Percentiles rank a stretch among this genome's conserved stretches.
phyloP scores from a whole-genome alignment of 169 alveolate species.

The Plasmodium reichenowi region DNA sequence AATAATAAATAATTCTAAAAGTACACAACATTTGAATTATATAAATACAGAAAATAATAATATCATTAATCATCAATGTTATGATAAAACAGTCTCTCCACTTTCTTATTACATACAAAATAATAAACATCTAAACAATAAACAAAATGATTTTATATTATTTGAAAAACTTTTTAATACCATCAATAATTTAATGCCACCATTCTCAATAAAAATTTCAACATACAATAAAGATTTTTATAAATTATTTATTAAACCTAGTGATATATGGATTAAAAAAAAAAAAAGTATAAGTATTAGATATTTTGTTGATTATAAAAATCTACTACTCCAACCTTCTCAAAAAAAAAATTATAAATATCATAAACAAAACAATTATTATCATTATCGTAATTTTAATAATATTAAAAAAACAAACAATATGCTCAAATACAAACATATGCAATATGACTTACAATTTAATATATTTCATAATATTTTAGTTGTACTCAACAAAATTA shows the following conservation, averaged over 20 bases:
- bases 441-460: neutral
- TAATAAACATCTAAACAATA: conserved; percentile 3
- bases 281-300: conserved; percentile 63
- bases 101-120: neutral
- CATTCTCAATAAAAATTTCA: conserved; percentile 52
- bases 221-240: conserved; percentile 48
- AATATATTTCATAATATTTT: conserved; percentile 21
- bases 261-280: conserved; percentile 74
- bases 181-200: conserved; percentile 63
- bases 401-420: neutral
- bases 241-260: conserved; percentile 49
- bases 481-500: conserved; percentile 5
- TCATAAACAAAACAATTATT: neutral
- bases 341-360: neutral
- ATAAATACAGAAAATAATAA: neutral
- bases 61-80: neutral
- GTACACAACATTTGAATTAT: neutral
- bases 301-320: conserved; percentile 46
- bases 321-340: neutral
- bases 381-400: neutral
- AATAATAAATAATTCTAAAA: neutral
- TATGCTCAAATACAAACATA: neutral
- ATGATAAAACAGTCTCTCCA: neutral
- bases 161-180: conserved; percentile 57
- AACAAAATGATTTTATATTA: conserved; percentile 37